Base-by-base conservation (phyloP, 495 filamentous ascomycete species). In the Choiromyces venosus region DNA sequence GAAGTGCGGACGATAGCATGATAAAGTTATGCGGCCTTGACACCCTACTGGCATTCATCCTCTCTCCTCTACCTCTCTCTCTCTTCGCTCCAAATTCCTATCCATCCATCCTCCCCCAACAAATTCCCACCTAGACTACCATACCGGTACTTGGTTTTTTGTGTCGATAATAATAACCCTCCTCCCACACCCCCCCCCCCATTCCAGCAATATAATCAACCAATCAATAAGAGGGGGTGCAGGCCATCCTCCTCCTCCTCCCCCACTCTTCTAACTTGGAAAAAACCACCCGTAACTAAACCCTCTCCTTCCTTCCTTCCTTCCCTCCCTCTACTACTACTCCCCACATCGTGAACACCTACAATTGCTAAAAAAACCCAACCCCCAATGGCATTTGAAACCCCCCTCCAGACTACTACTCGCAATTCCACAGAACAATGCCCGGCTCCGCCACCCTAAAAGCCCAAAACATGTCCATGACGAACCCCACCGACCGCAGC, bases 401-500 rank as follows among this genome's bases (percentile, higher is more conserved):
- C 52, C 52, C 52, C 52, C 52, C 25, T 61, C 52, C 25, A 61
- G 52, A 33, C 52, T 14, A 61, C 21, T 67, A 10, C 38, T n/a
- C 44, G 1, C 65, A 7, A 74, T 37, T 35, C 37, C 29, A 76
- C 25, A 39, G 66, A 21, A 42, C 37, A 44, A 77, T 77, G 75
- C 75, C 75, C 38, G 56, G 75, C 29, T 77, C 75, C 14, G 70
- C 74, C 56, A 70, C 74, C 21, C n/a, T 70, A 70, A 77, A 77
- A 39, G 75, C 74, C 21, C 74, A 36, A 18, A 56, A 56, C 25
- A 61, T 61, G 66, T 67, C 61, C 69, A 69, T 36, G 67, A 40
- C 37, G 70, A 61, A 33, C 12, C 25, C n/a, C n/a, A n/a, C n/a
- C n/a, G n/a, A n/a, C n/a, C n/a, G n/a, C n/a, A n/a, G n/a, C n/a